Conservation (phyloP, 1,139 yeast species). For the Pichia sp. region DNA sequence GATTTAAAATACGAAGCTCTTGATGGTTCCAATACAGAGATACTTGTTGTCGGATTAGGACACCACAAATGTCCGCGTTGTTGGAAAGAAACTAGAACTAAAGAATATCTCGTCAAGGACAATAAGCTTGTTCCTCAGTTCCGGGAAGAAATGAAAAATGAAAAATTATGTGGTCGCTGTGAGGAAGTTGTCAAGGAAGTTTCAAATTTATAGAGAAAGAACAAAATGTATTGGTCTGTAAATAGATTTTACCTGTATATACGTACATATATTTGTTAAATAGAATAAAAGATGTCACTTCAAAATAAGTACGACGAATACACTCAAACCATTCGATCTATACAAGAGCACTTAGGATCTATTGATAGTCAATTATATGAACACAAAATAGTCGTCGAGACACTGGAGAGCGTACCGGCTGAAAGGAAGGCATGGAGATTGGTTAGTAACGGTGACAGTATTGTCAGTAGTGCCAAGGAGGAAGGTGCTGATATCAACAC, state of each 20-base stretch:
- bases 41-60: no score
- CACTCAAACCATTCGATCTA: constrained; percentile 50
- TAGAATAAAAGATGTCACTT: not conserved
- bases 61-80: constrained; percentile 76
- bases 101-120: no score
- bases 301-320: constrained; percentile 38
- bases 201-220: not conserved
- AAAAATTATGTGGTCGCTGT: constrained; percentile 36
- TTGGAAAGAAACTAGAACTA: constrained; percentile 46
- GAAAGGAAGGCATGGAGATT: constrained; percentile 82
- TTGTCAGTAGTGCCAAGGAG: not conserved
- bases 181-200: constrained; percentile 52
- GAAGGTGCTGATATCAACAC: not conserved
- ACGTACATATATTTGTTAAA: no score
- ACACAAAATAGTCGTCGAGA: constrained; percentile 44
- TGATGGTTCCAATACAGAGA: no score
- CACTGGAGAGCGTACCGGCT: constrained; percentile 41
- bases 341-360: constrained; percentile 48
- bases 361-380: constrained; percentile 43
- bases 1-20: no score
- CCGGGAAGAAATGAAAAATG: constrained; percentile 19
- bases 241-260: not conserved
- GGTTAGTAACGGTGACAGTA: constrained; percentile 58
- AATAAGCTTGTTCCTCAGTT: no score
- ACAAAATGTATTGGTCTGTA: not conserved